Base-by-base conservation (phyloP, 2,329 filamentous ascomycete species). In the Monilinia fructigena region DNA sequence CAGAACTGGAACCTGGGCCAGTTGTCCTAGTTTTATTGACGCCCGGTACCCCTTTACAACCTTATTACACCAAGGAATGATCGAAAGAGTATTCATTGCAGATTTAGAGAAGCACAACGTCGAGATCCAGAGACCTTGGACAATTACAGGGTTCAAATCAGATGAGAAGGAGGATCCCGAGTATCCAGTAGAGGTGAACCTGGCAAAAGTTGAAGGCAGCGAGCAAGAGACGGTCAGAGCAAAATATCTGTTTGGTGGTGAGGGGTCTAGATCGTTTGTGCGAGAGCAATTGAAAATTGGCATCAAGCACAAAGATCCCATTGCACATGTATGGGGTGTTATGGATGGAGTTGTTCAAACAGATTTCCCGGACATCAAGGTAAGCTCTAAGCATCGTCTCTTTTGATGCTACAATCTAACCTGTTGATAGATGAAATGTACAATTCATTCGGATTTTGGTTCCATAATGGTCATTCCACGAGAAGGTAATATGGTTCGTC, bases 11-110 rank as follows among this genome's bases (percentile, higher is more conserved):
- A 88, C 86, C 6, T 97, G 92, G 92, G 90, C 92, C 6, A 93
- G 89, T 75, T 97, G 93, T 78, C 93, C 93, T 0, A 87, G 86
- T 71, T 97, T 96, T 78, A 89, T 91, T 67, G 87, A 90, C 65
- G 87, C 88, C 18, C 82, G 89, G 60, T 91, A 89, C 71, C 87
- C 87, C 5, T 89, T 89, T 73, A 90, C 88, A 61, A 87, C 89
- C 1, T 83, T 90, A 2, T 78, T 92, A 16, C 89, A 92, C 73
- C 89, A 92, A 75, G 89, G 89, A 7, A 77, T 85, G 69, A 91
- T 91, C 66, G 89, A 92, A 77, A 82, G 86, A 18, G 86, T 89
- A 52, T 87, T 92, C 70, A 87, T 91, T 68, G 80, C 80, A 14
- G 88, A 92, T 74, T 77, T 92, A 10, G 79, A 83, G 66, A 85